phyloP scores from a whole-genome alignment of 805 yeast genomes.

The Schwanniomyces polymorphus region DNA sequence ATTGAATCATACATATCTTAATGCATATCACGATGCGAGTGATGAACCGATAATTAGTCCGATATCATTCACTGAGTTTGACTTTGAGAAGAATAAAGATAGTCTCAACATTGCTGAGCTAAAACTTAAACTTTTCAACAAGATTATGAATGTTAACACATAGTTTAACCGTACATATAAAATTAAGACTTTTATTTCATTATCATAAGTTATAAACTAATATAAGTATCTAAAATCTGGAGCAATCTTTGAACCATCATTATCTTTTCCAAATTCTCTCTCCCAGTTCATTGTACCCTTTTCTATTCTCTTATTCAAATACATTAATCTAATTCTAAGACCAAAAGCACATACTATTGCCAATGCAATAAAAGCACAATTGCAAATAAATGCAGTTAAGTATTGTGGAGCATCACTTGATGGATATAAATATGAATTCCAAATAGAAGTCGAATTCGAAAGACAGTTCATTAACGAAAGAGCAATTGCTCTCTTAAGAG shows the following conservation, averaged over 20 bases:
- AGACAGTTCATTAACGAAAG: conserved; percentile 57
- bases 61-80: conserved; percentile 24
- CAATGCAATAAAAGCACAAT: conserved; percentile 45
- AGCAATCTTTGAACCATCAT: conserved; percentile 40
- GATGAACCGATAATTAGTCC: conserved; percentile 30
- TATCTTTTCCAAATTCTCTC: conserved; percentile 46
- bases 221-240: conserved; percentile 45
- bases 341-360: conserved; percentile 40
- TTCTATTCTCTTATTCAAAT: conserved; percentile 42
- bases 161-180: neutral
- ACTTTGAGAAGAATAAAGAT: conserved; percentile 58
- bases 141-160: conserved; percentile 50
- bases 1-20: conserved; percentile 80
- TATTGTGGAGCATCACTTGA: conserved; percentile 45
- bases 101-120: conserved; percentile 69
- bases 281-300: conserved; percentile 52
- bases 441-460: conserved; percentile 56
- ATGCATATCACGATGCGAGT: conserved; percentile 65
- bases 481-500: conserved; percentile 58
- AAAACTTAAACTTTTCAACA: conserved; percentile 70
- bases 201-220: conserved; percentile 8
- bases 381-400: conserved; percentile 46
- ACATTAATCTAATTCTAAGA: conserved; percentile 36
- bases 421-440: conserved; percentile 56
- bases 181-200: neutral